Conservation (phyloP, 176 grass and related monocot species). For the Avena insularis region DNA sequence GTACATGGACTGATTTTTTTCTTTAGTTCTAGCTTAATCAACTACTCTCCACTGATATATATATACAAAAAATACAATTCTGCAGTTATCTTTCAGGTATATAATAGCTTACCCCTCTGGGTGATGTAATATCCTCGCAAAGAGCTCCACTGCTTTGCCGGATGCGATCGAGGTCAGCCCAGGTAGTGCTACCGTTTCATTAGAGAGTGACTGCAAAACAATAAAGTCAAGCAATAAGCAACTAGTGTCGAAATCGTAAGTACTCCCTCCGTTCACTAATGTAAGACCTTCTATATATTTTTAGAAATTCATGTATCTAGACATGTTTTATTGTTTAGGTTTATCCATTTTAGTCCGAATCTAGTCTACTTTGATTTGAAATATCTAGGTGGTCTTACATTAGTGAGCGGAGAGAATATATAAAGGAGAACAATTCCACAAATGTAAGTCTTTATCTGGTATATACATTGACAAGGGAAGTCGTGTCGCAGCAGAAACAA, state of each 20-base stretch:
- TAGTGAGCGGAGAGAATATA: not conserved
- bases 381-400: too few relatives aligned
- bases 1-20: not conserved
- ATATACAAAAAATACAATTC: not conserved
- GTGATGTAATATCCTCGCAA: conserved; percentile 91
- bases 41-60: conserved; percentile 13
- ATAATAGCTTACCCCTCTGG: conserved; percentile 61
- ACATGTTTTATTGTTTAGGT: too few relatives aligned
- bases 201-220: conserved; percentile 58
- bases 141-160: conserved; percentile 80
- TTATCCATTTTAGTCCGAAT: too few relatives aligned
- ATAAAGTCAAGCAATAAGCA: conserved; percentile 18
- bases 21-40: conserved; percentile 4
- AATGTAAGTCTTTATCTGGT: not conserved
- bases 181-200: conserved; percentile 67
- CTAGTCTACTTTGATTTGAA: too few relatives aligned
- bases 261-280: too few relatives aligned
- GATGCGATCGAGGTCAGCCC: conserved; percentile 85
- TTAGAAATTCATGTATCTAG: too few relatives aligned
- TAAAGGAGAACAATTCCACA: conserved; percentile 19
- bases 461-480: conserved; percentile 70
- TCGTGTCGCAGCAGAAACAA: conserved; percentile 80
- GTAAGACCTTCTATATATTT: too few relatives aligned
- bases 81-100: conserved; percentile 35
- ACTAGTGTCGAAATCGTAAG: not conserved